Percentiles rank a stretch among this genome's conserved stretches.
phyloP scores from a whole-genome alignment of 139 green algal species.

The Chloropicon primus region DNA sequence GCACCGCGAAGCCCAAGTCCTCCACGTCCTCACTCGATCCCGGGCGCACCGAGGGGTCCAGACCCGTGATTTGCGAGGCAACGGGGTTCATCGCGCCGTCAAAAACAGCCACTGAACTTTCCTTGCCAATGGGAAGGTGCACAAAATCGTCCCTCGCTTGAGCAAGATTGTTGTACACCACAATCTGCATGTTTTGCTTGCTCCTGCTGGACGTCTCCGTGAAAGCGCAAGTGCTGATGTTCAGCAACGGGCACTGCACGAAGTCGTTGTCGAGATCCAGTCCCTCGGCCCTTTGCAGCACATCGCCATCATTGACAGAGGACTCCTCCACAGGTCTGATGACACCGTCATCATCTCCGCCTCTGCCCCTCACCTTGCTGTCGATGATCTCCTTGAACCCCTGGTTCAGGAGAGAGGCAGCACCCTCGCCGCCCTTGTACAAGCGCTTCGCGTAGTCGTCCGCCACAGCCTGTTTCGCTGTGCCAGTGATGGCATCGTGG shows the following conservation, averaged over 20 bases:
- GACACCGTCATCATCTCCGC: no score
- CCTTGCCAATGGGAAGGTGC: slow-evolving; percentile 35
- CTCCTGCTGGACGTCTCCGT: slow-evolving; percentile 22
- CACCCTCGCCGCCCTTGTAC: not conserved
- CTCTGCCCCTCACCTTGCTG: no score
- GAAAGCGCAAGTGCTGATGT: slow-evolving; percentile 36
- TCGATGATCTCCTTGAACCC: not conserved
- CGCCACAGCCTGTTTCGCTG: slow-evolving; percentile 67
- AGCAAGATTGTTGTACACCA: slow-evolving; percentile 61
- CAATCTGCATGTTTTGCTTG: slow-evolving; percentile 30
- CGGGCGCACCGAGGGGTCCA: not conserved
- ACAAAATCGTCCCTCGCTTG: slow-evolving; percentile 40
- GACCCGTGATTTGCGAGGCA: not conserved
- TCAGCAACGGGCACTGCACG: slow-evolving; percentile 23
- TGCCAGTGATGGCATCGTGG: slow-evolving; percentile 75
- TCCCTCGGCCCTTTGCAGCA: not conserved
- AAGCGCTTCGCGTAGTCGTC: slow-evolving; percentile 53
- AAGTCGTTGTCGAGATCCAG: slow-evolving; percentile 13
- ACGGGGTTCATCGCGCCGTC: not conserved
- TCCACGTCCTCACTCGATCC: not conserved
- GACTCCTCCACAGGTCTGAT: no score
- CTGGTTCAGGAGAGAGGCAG: not conserved
- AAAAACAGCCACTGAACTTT: not conserved
- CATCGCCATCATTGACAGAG: no score
- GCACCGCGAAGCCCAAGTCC: not conserved